These are phyloP conservation scores for Ophiocordyceps camponoti-rufipedis DNA, from an alignment of 2,329 filamentous ascomycete genomes.

Conservation along the genomic window DNA sequence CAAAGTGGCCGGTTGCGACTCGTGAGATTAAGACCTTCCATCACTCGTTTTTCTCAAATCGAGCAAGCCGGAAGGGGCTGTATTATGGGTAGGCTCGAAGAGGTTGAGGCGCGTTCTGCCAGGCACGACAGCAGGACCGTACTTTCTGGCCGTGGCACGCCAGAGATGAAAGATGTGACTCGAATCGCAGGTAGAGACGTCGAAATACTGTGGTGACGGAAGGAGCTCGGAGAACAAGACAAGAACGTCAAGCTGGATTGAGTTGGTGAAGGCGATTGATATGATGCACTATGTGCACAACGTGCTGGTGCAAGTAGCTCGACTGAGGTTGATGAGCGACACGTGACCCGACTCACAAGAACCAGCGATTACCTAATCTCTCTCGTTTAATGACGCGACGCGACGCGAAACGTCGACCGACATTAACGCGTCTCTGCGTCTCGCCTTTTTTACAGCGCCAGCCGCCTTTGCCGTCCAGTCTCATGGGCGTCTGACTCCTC, in stretches of 20 bases:
- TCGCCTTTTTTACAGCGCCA: background rate
- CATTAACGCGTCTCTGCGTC: background rate
- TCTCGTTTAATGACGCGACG: background rate
- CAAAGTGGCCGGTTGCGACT: background rate
- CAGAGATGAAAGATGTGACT: background rate
- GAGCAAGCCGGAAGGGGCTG: background rate
- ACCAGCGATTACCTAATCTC: too few species aligned
- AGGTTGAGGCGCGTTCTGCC: background rate
- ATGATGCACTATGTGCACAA: too few species aligned
- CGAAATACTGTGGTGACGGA: too few species aligned
- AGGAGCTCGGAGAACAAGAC: too few species aligned
- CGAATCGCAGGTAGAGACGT: too few species aligned
- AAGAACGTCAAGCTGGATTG: too few species aligned
- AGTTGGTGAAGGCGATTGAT: too few species aligned
- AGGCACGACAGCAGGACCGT: background rate
- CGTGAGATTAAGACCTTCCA: background rate
- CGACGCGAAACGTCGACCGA: background rate
- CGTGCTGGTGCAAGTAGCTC: too few species aligned
- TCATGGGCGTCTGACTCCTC: conserved; percentile 1
- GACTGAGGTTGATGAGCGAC: too few species aligned
- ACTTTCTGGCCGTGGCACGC: background rate
- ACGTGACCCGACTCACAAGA: too few species aligned
- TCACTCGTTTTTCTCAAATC: too few species aligned
- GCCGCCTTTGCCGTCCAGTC: background rate
- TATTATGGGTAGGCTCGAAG: background rate